Base-by-base conservation (phyloP, 768 basidiomycete genomes). In the Xerocomellus chrysenteron region DNA sequence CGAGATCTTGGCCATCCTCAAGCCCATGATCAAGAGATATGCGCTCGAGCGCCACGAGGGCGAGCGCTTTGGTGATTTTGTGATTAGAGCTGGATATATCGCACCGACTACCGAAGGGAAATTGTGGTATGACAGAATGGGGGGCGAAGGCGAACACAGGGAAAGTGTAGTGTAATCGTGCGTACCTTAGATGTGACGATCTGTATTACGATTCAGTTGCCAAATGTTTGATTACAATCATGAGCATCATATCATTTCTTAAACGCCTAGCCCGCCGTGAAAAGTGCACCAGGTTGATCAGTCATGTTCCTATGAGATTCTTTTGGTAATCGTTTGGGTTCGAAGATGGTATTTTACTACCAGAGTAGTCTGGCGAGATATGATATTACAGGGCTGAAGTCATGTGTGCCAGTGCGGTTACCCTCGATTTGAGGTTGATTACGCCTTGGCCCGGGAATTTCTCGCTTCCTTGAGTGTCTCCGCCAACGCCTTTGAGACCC, bases 61-160 rank as follows among this genome's bases (percentile, higher is more conserved):
- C 32, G 97, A 99, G 74, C 87, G 78, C 54, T 98, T 99, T 66
- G 97, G 97, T 33, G 97, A 98, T 73, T 99, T 90, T 71, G 92
- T 92, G 33, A 89, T 99, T 59, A 82, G 96, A 46, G 88, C 85
- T 26, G 94, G 95, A 43, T 94, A 95, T 66, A 94, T 98, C 61
- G 81, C 91, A 36, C 82, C 90, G 2, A 94, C 92, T 0, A 89
- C 84, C 2, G 82, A 86, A 37, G 95, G 95, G 17, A 90, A 81
- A 64, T 77, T 83, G 47, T 98, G 93, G 88, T 97, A 95, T 72
- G 89, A 92, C 45, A 76, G 82, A 17, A 82, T 87, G 77, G 92
- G 92, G 16, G 91, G 92, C 0, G 87, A 92, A 66, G 89, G 88
- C 7, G 73, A 79, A 57, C 73, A 86, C 48, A 65, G 73, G 26